Evolutionary conservation across 2,329 filamentous ascomycete genomes (phyloP).

Genomic region (Thelonectria rubi): DNA sequence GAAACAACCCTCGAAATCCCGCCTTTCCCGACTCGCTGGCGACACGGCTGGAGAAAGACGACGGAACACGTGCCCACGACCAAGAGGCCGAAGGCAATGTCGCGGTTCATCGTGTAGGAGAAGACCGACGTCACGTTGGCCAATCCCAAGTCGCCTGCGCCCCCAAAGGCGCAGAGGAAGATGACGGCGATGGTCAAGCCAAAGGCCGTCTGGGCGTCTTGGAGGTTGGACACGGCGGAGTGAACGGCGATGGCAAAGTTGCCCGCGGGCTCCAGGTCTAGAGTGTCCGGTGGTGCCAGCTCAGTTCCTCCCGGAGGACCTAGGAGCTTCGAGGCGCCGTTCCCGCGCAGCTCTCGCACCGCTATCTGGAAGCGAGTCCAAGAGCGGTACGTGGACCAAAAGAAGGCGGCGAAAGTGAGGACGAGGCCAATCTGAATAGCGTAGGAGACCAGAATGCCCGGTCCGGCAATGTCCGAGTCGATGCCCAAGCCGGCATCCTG

Average conservation of each 20-base stretch:
- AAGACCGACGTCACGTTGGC: not conserved
- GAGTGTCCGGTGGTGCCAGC: not conserved
- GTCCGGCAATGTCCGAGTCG: constrained; percentile 28
- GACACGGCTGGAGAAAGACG: not conserved
- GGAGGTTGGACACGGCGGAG: constrained; percentile 1
- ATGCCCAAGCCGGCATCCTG: not conserved
- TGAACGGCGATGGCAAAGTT: not conserved
- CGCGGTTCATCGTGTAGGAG: constrained; percentile 13
- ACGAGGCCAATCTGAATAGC: constrained; percentile 2
- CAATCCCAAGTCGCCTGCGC: not conserved
- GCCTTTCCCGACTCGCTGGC: not conserved
- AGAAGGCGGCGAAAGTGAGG: not conserved
- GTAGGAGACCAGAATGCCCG: constrained; percentile 16
- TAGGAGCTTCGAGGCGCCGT: not conserved
- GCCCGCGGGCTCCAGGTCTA: not conserved
- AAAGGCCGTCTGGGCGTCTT: constrained; percentile 20
- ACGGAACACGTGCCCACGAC: constrained; percentile 3
- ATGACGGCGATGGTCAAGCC: not conserved
- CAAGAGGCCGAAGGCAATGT: rapidly evolving
- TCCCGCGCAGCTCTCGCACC: not conserved
- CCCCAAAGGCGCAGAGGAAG: not conserved
- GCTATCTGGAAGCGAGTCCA: not conserved
- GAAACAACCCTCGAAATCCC: constrained; percentile 1
- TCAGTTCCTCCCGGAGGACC: not conserved
- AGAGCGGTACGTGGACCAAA: not conserved